Evolutionary conservation across 2,329 filamentous ascomycete species (phyloP).

Genomic region (Arachnomyces sp.): DNA sequence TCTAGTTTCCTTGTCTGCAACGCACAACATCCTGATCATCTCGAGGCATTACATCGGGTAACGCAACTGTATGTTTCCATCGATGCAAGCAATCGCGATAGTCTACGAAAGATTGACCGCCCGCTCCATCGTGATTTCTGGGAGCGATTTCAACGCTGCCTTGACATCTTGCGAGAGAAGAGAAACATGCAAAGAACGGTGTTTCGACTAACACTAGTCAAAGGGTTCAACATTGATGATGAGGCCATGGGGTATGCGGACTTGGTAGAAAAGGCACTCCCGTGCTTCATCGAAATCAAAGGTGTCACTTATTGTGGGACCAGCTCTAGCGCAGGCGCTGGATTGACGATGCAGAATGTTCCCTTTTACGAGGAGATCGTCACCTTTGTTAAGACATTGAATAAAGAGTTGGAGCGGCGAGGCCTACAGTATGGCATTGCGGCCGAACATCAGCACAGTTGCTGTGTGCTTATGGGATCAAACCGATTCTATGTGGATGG

Average conservation of each 20-base stretch:
- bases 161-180: conserved; percentile 80
- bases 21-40: conserved; percentile 87
- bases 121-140: conserved; percentile 94
- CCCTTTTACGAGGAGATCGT: conserved; percentile 90
- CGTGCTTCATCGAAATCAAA: conserved; percentile 92
- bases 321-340: conserved; percentile 71
- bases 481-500: conserved; percentile 68
- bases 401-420: conserved; percentile 58
- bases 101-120: conserved; percentile 78
- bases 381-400: conserved; percentile 70
- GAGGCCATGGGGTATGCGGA: conserved; percentile 85
- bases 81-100: conserved; percentile 85
- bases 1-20: conserved; percentile 96
- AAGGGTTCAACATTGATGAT: conserved; percentile 95
- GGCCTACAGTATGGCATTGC: conserved; percentile 83
- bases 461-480: conserved; percentile 81
- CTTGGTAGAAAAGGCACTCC: conserved; percentile 75
- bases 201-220: conserved; percentile 89
- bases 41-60: conserved; percentile 72
- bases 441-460: conserved; percentile 91
- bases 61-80: conserved; percentile 97
- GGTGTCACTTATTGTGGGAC: conserved; percentile 97
- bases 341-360: conserved; percentile 93
- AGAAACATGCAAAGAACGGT: conserved; percentile 84
- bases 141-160: conserved; percentile 86